Conservation (phyloP, 495 filamentous ascomycete genomes). For the Astrothelium macrocarpum region DNA sequence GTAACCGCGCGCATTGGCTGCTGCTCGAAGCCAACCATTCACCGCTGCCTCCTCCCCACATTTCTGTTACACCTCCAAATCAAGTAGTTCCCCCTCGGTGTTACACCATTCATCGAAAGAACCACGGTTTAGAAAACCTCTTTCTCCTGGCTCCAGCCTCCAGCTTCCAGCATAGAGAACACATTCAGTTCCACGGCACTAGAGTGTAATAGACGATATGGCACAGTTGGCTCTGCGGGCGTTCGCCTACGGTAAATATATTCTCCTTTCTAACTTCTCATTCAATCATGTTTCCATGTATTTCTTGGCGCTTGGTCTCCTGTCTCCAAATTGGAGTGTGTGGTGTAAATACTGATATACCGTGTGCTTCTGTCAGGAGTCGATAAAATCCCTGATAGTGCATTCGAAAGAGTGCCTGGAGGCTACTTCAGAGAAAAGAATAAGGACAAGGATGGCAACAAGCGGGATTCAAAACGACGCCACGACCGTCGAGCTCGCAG, state of each 20-base stretch:
- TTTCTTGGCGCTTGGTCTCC: background rate
- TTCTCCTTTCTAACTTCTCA: background rate
- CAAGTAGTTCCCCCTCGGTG: background rate
- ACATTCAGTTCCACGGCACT: background rate
- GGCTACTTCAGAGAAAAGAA: conserved; percentile 28
- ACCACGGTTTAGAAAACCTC: background rate
- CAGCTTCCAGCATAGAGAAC: background rate
- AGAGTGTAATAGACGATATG: conserved; percentile 5
- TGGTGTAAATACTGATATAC: background rate
- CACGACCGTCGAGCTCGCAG: background rate
- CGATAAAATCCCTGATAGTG: conserved; percentile 30
- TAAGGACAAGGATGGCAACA: conserved; percentile 14
- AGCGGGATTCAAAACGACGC: conserved; percentile 1
- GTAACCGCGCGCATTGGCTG: background rate
- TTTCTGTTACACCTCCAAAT: background rate
- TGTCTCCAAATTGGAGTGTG: background rate
- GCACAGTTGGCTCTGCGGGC: conserved; percentile 6
- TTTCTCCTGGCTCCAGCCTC: too few species aligned
- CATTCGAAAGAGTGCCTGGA: conserved; percentile 31
- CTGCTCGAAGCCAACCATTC: background rate
- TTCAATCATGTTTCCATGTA: background rate
- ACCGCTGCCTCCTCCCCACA: background rate
- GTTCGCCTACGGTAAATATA: conserved; percentile 2
- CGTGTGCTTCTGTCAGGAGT: conserved; percentile 13
- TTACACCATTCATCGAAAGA: background rate